A percentile compares a stretch with the other conserved stretches of the same genome.
These are phyloP conservation scores for Mytilinidion resinicola DNA, from an alignment of 495 filamentous ascomycete genomes.

Conservation along the genomic window DNA sequence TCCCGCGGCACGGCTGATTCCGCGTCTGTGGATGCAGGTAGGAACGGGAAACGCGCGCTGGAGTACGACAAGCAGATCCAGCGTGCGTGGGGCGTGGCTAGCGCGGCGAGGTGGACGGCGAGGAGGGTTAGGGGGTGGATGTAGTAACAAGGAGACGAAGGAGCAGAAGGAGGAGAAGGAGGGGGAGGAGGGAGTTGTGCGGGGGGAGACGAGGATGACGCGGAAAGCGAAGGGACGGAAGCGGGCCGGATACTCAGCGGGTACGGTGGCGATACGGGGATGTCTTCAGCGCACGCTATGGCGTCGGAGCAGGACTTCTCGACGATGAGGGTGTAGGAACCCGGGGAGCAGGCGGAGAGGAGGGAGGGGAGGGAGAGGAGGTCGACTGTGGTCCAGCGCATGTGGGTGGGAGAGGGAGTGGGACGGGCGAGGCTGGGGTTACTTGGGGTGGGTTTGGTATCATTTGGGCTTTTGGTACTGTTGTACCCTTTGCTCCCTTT, in stretches of 20 bases:
- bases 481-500: not conserved
- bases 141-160: constrained; percentile 1
- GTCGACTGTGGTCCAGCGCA: constrained; percentile 26
- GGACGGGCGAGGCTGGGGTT: not conserved
- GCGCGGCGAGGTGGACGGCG: constrained; percentile 23
- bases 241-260: not conserved
- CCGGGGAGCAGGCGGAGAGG: constrained; percentile 10
- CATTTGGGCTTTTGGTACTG: not conserved
- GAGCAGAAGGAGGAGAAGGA: not conserved
- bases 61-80: constrained; percentile 29
- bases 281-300: constrained; percentile 26
- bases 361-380: constrained; percentile 21
- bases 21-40: constrained; percentile 15
- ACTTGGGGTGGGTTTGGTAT: not conserved
- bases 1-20: constrained; percentile 13
- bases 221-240: not conserved
- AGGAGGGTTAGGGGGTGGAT: constrained; percentile 21
- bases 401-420: not conserved
- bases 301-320: constrained; percentile 29
- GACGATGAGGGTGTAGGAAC: constrained; percentile 21
- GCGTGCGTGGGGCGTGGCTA: constrained; percentile 14
- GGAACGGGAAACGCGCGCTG: constrained; percentile 23
- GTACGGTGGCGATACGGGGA: constrained; percentile 18
- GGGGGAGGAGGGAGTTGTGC: not conserved
- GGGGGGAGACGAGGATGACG: not conserved